Evolutionary conservation across 139 green algal genomes (phyloP).

Genomic region (Tetradesmus lagerheimii): DNA sequence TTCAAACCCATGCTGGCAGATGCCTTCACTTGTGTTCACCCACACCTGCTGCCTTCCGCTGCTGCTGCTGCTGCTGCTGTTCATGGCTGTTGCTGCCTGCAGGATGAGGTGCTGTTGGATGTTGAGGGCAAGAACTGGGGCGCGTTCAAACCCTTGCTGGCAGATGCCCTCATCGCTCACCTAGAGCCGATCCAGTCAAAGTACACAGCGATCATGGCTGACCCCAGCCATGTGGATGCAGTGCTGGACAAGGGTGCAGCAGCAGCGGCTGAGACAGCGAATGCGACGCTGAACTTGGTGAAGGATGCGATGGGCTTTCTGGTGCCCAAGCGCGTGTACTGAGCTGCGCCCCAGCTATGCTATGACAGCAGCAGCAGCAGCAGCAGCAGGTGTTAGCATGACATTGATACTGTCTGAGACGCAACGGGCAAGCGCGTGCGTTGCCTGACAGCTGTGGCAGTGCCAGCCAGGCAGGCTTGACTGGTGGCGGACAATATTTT

Average conservation of each 20-base stretch:
- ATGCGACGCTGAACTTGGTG: slow-evolving; percentile 70
- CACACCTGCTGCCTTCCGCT: no score
- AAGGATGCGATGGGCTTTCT: slow-evolving; percentile 87
- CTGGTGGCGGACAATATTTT: no score
- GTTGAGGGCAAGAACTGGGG: slow-evolving; percentile 89
- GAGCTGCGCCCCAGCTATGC: neutral
- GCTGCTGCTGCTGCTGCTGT: no score
- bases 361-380: neutral
- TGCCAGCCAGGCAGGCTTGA: no score
- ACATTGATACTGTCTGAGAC: neutral
- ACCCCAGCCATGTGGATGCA: slow-evolving; percentile 68
- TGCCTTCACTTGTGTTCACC: no score
- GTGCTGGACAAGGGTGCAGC: slow-evolving; percentile 74
- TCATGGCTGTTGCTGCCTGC: neutral
- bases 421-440: no score
- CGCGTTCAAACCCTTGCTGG: slow-evolving; percentile 95
- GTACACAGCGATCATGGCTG: slow-evolving; percentile 64
- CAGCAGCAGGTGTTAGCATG: neutral
- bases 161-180: slow-evolving; percentile 95
- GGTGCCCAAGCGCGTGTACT: slow-evolving; percentile 42
- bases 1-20: slow-evolving; percentile 98
- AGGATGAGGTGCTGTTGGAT: slow-evolving; percentile 75
- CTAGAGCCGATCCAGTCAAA: slow-evolving; percentile 89
- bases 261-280: slow-evolving; percentile 68
- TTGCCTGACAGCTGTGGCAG: no score